A percentile compares a stretch with the other conserved stretches of the same genome.
These are phyloP conservation scores for Fraxinus floribunda DNA, from an alignment of 305 asterid genomes.

Conservation along the genomic window DNA sequence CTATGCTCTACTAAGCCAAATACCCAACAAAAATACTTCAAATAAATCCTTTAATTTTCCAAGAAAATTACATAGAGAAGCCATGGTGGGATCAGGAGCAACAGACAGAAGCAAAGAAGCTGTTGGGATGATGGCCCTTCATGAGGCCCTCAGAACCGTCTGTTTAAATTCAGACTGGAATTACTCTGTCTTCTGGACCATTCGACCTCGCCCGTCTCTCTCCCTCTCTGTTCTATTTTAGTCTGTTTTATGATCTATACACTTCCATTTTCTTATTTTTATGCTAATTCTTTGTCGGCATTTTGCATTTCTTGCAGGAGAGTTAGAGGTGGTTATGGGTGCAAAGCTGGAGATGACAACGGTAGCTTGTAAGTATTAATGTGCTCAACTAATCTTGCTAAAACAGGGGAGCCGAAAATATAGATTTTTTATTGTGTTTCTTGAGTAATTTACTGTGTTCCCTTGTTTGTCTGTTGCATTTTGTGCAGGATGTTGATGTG, in stretches of 20 bases:
- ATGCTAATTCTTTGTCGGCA: slow-evolving; percentile 5
- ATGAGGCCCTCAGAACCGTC: slow-evolving; percentile 94
- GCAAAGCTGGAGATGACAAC: slow-evolving; percentile 98
- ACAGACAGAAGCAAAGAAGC: slow-evolving; percentile 99
- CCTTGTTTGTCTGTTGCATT: slow-evolving; percentile 4
- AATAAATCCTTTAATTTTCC: background rate
- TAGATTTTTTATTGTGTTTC: background rate
- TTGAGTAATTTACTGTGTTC: background rate
- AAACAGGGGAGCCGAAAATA: background rate
- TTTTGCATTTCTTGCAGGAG: slow-evolving; percentile 57
- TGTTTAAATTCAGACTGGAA: slow-evolving; percentile 98
- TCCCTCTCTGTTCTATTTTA: slow-evolving; percentile 7
- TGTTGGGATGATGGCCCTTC: slow-evolving; percentile 99
- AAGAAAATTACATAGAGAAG: slow-evolving; percentile 24
- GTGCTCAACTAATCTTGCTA: background rate
- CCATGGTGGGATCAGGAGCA: slow-evolving; percentile 96
- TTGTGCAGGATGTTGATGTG: slow-evolving; percentile 98
- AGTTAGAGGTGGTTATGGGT: slow-evolving; percentile 91
- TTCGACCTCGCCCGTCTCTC: slow-evolving; percentile 94
- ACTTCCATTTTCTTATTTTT: slow-evolving; percentile 15
- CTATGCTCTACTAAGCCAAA: background rate
- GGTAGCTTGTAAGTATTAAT: slow-evolving; percentile 87
- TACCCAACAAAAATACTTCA: background rate
- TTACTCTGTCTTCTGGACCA: slow-evolving; percentile 99
- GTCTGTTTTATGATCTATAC: background rate